phyloP scores from a whole-genome alignment of 352 stramenopile species.

The Phytopythium helicoides region DNA sequence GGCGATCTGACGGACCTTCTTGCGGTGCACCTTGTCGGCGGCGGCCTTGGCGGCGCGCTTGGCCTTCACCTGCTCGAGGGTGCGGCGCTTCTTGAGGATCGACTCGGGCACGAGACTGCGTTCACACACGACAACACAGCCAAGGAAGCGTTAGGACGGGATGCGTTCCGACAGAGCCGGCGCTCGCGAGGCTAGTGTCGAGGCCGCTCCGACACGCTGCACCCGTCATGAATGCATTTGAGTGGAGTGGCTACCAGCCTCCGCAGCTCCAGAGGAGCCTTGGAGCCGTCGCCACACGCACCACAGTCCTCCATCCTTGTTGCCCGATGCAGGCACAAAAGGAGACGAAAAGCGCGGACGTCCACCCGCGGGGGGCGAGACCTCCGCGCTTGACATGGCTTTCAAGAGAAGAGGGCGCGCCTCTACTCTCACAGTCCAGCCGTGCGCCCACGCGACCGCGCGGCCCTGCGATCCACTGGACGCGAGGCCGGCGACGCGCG shows the following conservation, averaged over 20 bases:
- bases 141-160: conserved; percentile 60
- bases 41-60: conserved; percentile 77
- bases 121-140: conserved; percentile 1
- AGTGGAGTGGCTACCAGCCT: conserved; percentile 62
- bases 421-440: conserved; percentile 88
- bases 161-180: conserved; percentile 27
- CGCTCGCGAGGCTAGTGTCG: conserved; percentile 6
- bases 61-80: conserved; percentile 84
- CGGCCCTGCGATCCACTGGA: neutral
- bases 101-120: conserved; percentile 86
- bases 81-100: conserved; percentile 91
- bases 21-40: conserved; percentile 79
- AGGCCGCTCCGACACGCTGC: conserved; percentile 32
- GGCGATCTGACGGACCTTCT: conserved; percentile 86
- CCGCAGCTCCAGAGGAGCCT: neutral
- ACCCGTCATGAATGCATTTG: conserved; percentile 88
- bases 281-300: conserved; percentile 58
- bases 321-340: conserved; percentile 58
- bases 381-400: conserved; percentile 54
- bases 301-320: conserved; percentile 79
- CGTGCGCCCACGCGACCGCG: conserved; percentile 23
- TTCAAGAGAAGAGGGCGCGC: conserved; percentile 81
- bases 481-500: neutral
- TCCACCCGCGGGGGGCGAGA: neutral
- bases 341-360: conserved; percentile 52